Conservation (phyloP, 371 early-diverging fungal species). For the Conidiobolus coronatus region DNA sequence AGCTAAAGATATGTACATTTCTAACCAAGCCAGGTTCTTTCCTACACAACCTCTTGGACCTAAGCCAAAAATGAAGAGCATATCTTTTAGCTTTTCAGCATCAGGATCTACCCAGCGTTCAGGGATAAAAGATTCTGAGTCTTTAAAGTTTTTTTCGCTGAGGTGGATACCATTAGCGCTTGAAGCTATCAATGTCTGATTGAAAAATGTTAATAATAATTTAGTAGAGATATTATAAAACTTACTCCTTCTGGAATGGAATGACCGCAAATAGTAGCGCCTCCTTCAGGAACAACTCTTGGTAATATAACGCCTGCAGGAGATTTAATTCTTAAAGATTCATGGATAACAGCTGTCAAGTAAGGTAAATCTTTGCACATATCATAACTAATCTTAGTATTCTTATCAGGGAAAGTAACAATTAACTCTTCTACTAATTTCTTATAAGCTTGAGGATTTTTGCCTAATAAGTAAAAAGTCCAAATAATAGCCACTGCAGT, state of each 20-base stretch:
- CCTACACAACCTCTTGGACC: neutral
- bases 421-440: neutral
- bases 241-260: slow-evolving; percentile 2
- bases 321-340: neutral
- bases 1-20: neutral
- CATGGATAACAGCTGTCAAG: neutral
- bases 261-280: neutral
- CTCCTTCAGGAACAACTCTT: neutral
- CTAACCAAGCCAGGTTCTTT: neutral
- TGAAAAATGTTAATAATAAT: neutral
- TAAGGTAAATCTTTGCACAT: neutral
- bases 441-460: slow-evolving; percentile 1
- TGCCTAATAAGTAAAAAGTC: neutral
- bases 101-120: neutral
- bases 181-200: neutral
- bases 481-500: neutral
- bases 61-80: neutral
- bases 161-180: neutral
- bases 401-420: neutral
- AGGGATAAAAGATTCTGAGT: neutral
- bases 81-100: neutral
- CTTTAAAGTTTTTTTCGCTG: neutral
- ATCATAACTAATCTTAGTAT: neutral
- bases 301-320: neutral
- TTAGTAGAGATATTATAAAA: neutral